Evolutionary conservation across 805 yeast species (phyloP), one percentile per base, ranked within the genome.

Genomic region (Saturnispora kantuleensis): DNA sequence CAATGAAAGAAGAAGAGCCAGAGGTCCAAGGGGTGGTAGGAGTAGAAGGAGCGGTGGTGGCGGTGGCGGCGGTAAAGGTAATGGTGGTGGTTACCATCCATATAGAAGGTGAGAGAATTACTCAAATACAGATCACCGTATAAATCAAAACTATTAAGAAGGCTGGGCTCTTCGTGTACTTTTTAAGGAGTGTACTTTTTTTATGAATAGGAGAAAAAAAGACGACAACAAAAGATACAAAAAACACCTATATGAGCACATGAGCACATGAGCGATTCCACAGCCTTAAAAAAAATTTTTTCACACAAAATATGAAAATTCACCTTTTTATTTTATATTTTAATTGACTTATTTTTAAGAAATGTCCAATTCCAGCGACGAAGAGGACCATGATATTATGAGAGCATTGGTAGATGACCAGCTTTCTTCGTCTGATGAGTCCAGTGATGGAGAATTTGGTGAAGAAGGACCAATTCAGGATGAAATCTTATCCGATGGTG

Each of bases 341-440:
- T 32, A 30, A n/a, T 17, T 35, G 26, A 42, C 26, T 21, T 21
- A 21, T 21, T 21, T 21, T 7, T 31, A 31, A 36, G 21, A n/a
- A 13, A 32, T 15, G 7, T 18, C 35, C 16, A 28, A 46, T 44
- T 42, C 49, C 3, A 46, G 48, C 41, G 50, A 47, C 44, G 50
- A 49, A 5, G 72, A 65, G 56, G 78, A 68, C 3, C 70, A 65
- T 54, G 87, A 82, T 57, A 82, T 81, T 53, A 82, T 84, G 18
- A 67, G 74, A 13, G 69, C 76, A 42, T 69, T 83, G 44, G 81
- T 80, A 0, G 56, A 76, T 32, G 66, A 67, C 32, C 65, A 48
- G 38, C 13, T 29, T 13, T 41, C 42, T n/a, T 51, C 51, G 35
- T 50, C 47, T 44, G 55, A 50, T 15, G 42, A 41, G 26, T 39